Percentiles rank a stretch among this genome's conserved stretches.
Evolutionary conservation across 139 green algal genomes (phyloP).

Genomic region (Marvania coccoides): DNA sequence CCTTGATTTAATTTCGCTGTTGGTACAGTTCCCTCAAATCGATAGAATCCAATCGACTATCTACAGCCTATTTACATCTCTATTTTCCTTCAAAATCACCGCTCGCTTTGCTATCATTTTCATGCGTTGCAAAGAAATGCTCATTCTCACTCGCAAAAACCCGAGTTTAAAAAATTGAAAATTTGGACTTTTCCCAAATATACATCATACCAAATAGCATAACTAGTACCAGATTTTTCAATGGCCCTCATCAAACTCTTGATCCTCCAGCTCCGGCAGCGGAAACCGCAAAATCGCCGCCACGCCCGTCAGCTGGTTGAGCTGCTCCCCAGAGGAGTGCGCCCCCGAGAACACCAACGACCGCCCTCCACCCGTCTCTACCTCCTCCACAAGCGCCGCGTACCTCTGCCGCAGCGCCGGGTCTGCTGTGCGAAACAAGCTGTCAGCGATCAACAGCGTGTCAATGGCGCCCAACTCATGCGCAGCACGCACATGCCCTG

Average conservation of each 20-base stretch:
- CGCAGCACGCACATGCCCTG: constrained; percentile 62
- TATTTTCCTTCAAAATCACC: too few relatives aligned
- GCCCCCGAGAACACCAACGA: constrained; percentile 78
- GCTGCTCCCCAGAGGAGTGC: constrained; percentile 72
- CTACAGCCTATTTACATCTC: too few relatives aligned
- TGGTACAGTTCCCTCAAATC: too few relatives aligned
- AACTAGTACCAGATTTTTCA: neutral
- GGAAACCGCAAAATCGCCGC: constrained; percentile 88
- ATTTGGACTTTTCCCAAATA: too few relatives aligned
- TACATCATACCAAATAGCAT: too few relatives aligned
- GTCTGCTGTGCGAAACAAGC: constrained; percentile 75
- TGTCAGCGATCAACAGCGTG: constrained; percentile 69
- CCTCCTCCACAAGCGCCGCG: constrained; percentile 74
- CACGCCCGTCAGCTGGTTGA: constrained; percentile 79
- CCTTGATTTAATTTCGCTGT: too few relatives aligned
- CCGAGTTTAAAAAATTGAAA: too few relatives aligned
- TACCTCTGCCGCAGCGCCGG: constrained; percentile 52
- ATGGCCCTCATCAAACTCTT: constrained; percentile 38
- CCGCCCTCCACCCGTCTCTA: constrained; percentile 66
- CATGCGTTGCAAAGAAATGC: too few relatives aligned
- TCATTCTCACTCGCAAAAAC: too few relatives aligned
- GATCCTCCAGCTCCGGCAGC: constrained; percentile 83
- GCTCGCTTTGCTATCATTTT: too few relatives aligned
- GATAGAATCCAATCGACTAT: too few relatives aligned
- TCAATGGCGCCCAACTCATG: constrained; percentile 68